Conservation (phyloP, 202 grass and related monocot species). For the Saccharum hybrid region DNA sequence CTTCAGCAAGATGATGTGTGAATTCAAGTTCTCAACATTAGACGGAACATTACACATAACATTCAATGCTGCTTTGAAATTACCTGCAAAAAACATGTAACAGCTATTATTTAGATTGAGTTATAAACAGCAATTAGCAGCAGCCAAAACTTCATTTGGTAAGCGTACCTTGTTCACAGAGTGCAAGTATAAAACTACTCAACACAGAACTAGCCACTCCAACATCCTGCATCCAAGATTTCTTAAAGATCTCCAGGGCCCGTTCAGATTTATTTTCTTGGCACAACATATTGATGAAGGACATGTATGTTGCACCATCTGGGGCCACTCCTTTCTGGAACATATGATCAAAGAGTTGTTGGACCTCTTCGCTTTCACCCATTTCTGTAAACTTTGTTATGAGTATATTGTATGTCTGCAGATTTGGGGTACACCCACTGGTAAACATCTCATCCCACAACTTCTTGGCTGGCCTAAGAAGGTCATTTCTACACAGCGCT, state of each 20-base stretch:
- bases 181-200: slow-evolving; percentile 51
- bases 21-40: slow-evolving; percentile 51
- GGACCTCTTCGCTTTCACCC: slow-evolving; percentile 60
- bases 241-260: slow-evolving; percentile 63
- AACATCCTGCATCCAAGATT: slow-evolving; percentile 63
- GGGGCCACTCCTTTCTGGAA: slow-evolving; percentile 65
- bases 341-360: slow-evolving; percentile 82
- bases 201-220: slow-evolving; percentile 58
- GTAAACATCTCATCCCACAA: slow-evolving; percentile 99
- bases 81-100: slow-evolving; percentile 59
- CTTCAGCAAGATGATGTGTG: slow-evolving; percentile 78
- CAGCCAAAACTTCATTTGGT: background rate
- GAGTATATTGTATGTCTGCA: slow-evolving; percentile 88
- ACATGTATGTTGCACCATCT: slow-evolving; percentile 66
- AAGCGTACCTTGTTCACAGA: slow-evolving; percentile 78
- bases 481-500: slow-evolving; percentile 71
- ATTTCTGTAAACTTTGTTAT: slow-evolving; percentile 75
- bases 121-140: background rate
- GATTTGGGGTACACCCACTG: slow-evolving; percentile 66
- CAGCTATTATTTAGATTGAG: slow-evolving; percentile 14
- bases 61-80: slow-evolving; percentile 50
- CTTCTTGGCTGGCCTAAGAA: slow-evolving; percentile 87
- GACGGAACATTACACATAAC: slow-evolving; percentile 53
- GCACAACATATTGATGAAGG: slow-evolving; percentile 69
- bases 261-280: slow-evolving; percentile 63